These are phyloP conservation scores for Monosporascus sp. DNA, from an alignment of 2,329 filamentous ascomycete species.

Conservation along the genomic window DNA sequence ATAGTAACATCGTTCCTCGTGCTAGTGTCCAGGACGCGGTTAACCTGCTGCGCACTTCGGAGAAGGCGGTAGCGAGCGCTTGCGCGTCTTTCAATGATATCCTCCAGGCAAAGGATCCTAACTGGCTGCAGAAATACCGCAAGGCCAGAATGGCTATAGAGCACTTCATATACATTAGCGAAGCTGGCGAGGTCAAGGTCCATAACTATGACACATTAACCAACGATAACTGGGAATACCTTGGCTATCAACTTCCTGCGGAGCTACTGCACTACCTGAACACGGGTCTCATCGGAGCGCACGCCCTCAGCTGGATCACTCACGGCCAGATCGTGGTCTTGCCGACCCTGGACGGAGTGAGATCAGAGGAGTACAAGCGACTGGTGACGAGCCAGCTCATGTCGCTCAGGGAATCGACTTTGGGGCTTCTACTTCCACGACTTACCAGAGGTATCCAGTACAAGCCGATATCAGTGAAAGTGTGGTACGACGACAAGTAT, in stretches of 20 bases:
- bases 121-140: constrained; percentile 82
- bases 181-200: constrained; percentile 71
- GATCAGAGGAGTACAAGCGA: constrained; percentile 73
- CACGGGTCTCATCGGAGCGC: constrained; percentile 71
- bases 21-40: constrained; percentile 70
- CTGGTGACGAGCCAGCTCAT: constrained; percentile 72
- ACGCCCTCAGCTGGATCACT: constrained; percentile 76
- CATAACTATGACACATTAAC: constrained; percentile 70
- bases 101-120: constrained; percentile 61
- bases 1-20: constrained; percentile 46
- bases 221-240: constrained; percentile 79
- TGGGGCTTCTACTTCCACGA: constrained; percentile 72
- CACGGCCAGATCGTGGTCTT: constrained; percentile 72
- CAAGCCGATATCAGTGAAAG: constrained; percentile 69
- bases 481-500: constrained; percentile 76
- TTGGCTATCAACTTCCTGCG: constrained; percentile 82
- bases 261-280: constrained; percentile 90
- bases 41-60: constrained; percentile 66
- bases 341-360: constrained; percentile 80
- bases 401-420: constrained; percentile 67
- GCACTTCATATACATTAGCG: constrained; percentile 78
- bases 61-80: constrained; percentile 65
- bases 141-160: constrained; percentile 80
- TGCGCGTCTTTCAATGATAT: constrained; percentile 79
- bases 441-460: constrained; percentile 80